Percentiles rank a stretch among this genome's conserved stretches.
Evolutionary conservation across 2,329 filamentous ascomycete genomes (phyloP).

Genomic region (Fusarium secorum): DNA sequence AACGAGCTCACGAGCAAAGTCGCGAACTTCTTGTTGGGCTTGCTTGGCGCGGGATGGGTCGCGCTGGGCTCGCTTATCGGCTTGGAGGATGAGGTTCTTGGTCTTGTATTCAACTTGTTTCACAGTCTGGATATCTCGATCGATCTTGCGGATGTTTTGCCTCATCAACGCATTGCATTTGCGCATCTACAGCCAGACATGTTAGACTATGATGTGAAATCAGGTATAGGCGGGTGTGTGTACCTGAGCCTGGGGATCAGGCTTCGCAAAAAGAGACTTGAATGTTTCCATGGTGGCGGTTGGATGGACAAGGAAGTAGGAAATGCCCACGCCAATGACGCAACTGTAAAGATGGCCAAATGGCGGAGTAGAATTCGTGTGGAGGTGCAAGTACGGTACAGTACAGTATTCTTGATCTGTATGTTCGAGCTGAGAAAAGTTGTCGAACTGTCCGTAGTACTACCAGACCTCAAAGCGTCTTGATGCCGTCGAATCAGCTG

Average conservation of each 20-base stretch:
- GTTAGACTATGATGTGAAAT: neutral
- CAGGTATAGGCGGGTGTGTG: constrained; percentile 30
- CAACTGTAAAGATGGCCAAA: constrained; percentile 31
- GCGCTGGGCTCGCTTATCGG: constrained; percentile 80
- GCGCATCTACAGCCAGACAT: constrained; percentile 69
- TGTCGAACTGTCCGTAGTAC: neutral
- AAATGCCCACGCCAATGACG: constrained; percentile 37
- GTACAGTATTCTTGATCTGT: neutral
- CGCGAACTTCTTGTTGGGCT: constrained; percentile 82
- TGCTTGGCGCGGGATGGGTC: constrained; percentile 82
- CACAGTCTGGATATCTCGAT: constrained; percentile 85
- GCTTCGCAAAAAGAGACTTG: constrained; percentile 86
- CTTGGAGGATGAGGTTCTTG: constrained; percentile 82
- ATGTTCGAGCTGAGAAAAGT: neutral
- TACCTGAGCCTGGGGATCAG: constrained; percentile 93
- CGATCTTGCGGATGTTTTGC: constrained; percentile 88
- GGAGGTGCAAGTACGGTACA: neutral
- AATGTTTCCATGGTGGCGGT: constrained; percentile 79
- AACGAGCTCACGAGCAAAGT: constrained; percentile 88
- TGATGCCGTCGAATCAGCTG: constrained; percentile 21
- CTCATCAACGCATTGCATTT: constrained; percentile 95
- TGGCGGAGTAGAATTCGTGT: constrained; percentile 3
- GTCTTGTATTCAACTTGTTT: constrained; percentile 85
- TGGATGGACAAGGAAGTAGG: neutral
- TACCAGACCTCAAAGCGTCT: neutral